Conservation (phyloP, 306 rosid species). For the Cicer pinnatifidum region DNA sequence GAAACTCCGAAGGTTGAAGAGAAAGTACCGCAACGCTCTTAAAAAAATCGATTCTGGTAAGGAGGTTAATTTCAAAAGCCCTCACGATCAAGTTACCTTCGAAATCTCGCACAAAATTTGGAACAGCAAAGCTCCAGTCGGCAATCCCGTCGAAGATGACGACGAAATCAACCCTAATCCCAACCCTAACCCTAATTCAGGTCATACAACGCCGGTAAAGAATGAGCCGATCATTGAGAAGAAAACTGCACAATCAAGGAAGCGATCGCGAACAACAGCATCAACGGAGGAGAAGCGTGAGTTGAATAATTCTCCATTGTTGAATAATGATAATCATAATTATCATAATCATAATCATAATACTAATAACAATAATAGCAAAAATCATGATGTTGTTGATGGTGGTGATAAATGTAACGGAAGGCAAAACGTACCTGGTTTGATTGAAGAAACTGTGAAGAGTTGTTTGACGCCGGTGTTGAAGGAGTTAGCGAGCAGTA, state of each 20-base stretch:
- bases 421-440: slow-evolving; percentile 46
- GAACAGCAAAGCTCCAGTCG: slow-evolving; percentile 50
- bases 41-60: slow-evolving; percentile 54
- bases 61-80: slow-evolving; percentile 59
- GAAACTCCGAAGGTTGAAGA: slow-evolving; percentile 78
- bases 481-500: slow-evolving; percentile 53
- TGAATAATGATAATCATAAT: slow-evolving; percentile 38
- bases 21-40: slow-evolving; percentile 56
- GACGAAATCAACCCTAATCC: slow-evolving; percentile 61
- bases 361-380: slow-evolving; percentile 13
- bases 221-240: slow-evolving; percentile 38
- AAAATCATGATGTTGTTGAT: neutral
- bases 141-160: slow-evolving; percentile 57
- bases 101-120: slow-evolving; percentile 77
- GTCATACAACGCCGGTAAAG: slow-evolving; percentile 35
- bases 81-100: slow-evolving; percentile 70
- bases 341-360: neutral
- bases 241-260: slow-evolving; percentile 48
- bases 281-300: slow-evolving; percentile 34
- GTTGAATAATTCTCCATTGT: slow-evolving; percentile 36
- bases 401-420: neutral
- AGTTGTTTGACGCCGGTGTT: slow-evolving; percentile 70
- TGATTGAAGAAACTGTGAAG: slow-evolving; percentile 82
- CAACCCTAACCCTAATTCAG: slow-evolving; percentile 47
- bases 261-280: slow-evolving; percentile 56